Evolutionary conservation across 192 early-diverging fungal genomes (phyloP).

Genomic region (Entomortierella lignicola): DNA sequence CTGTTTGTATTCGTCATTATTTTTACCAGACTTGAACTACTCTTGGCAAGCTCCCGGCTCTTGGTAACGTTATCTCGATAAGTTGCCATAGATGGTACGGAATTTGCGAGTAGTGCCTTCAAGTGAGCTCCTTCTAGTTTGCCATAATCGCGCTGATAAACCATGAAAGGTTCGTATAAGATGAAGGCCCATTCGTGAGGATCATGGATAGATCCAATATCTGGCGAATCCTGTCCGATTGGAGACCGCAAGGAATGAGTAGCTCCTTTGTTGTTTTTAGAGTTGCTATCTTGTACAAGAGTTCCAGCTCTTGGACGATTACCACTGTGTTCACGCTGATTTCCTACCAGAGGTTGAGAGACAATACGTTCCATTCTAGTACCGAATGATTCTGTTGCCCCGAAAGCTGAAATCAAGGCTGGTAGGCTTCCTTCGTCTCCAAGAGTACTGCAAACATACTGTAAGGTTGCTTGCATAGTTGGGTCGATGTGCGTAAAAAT

Average conservation of each 20-base stretch:
- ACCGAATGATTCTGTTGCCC: conserved; percentile 66
- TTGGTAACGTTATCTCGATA: conserved; percentile 22
- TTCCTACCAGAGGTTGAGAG: conserved; percentile 54
- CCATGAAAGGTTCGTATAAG: conserved; percentile 74
- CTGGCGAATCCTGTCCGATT: conserved; percentile 13
- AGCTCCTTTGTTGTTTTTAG: conserved; percentile 15
- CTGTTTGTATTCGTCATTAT: conserved; percentile 47
- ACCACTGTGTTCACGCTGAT: conserved; percentile 28
- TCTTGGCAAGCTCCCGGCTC: conserved; percentile 55
- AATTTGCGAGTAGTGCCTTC: conserved; percentile 31
- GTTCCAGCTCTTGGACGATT: conserved; percentile 36
- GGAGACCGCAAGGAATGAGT: not conserved
- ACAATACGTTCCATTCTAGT: conserved; percentile 64
- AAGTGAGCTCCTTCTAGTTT: conserved; percentile 66
- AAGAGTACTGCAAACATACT: conserved; percentile 24
- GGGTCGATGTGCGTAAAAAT: conserved; percentile 66
- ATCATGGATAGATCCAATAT: conserved; percentile 36
- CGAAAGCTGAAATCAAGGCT: conserved; percentile 59
- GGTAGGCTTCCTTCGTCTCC: conserved; percentile 55
- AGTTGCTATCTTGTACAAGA: conserved; percentile 20
- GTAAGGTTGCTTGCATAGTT: conserved; percentile 42
- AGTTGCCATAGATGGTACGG: conserved; percentile 26
- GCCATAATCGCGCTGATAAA: conserved; percentile 71
- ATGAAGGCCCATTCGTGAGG: conserved; percentile 67
- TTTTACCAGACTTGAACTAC: conserved; percentile 62